A percentile compares a stretch with the other conserved stretches of the same genome.
Conservation (phyloP, 2,329 filamentous ascomycete species). For the Botryosphaeria dothidea region DNA sequence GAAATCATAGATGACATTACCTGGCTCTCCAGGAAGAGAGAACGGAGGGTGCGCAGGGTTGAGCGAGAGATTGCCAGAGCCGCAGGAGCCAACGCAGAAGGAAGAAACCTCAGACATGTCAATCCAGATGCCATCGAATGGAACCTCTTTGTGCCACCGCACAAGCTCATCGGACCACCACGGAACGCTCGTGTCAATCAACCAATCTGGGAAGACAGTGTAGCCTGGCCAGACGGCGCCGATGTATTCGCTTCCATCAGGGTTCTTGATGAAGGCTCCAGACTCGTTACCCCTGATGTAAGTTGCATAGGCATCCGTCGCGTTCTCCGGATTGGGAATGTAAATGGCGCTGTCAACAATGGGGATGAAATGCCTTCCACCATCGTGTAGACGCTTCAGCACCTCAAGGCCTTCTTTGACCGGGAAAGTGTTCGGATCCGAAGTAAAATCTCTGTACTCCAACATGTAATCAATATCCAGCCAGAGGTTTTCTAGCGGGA, state of each 20-base stretch:
- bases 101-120: slow-evolving; percentile 64
- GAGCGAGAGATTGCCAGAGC: slow-evolving; percentile 62
- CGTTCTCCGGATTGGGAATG: slow-evolving; percentile 69
- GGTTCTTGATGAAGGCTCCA: slow-evolving; percentile 54
- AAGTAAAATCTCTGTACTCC: slow-evolving; percentile 60
- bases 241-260: slow-evolving; percentile 57
- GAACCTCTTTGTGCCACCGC: slow-evolving; percentile 53
- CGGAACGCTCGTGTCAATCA: slow-evolving; percentile 59
- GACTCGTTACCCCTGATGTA: slow-evolving; percentile 54
- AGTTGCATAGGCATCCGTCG: slow-evolving; percentile 57
- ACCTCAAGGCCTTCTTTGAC: slow-evolving; percentile 53
- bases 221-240: slow-evolving; percentile 60
- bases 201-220: slow-evolving; percentile 63
- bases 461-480: slow-evolving; percentile 57
- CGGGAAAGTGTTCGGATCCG: slow-evolving; percentile 55
- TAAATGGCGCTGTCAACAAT: slow-evolving; percentile 69
- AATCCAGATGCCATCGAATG: slow-evolving; percentile 55
- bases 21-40: slow-evolving; percentile 63
- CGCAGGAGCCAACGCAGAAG: slow-evolving; percentile 72
- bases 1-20: slow-evolving; percentile 60
- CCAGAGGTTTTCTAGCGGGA: slow-evolving; percentile 54
- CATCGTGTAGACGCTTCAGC: slow-evolving; percentile 53
- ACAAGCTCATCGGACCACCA: slow-evolving; percentile 61
- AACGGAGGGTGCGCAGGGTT: slow-evolving; percentile 72
- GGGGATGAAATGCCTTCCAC: slow-evolving; percentile 60